Conservation (phyloP, 2,329 filamentous ascomycete genomes). For the Sporothrix pallida region DNA sequence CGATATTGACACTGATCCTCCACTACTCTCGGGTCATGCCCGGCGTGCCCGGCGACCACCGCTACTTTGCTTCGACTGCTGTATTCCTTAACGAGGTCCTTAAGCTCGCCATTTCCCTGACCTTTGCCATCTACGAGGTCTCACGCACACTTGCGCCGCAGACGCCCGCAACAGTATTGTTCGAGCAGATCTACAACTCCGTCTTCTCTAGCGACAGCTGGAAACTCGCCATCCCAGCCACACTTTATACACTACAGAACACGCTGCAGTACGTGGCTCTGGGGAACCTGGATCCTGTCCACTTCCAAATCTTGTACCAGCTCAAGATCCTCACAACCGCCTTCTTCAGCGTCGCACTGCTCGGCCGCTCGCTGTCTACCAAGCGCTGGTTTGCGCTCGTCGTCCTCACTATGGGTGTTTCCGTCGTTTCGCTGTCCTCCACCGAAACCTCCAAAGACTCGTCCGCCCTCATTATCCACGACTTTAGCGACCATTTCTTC, state of each 20-base stretch:
- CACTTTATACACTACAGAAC: conserved; percentile 89
- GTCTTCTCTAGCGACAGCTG: conserved; percentile 92
- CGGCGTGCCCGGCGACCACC: conserved; percentile 72
- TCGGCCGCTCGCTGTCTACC: conserved; percentile 71
- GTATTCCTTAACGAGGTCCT: conserved; percentile 93
- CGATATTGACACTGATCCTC: conserved; percentile 79
- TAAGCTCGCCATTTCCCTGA: conserved; percentile 85
- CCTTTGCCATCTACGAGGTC: conserved; percentile 85
- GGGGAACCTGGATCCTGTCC: conserved; percentile 87
- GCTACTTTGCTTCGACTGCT: conserved; percentile 92
- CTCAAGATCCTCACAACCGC: conserved; percentile 93
- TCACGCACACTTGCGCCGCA: conserved; percentile 78
- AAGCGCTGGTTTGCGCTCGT: conserved; percentile 83
- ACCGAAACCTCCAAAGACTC: conserved; percentile 54
- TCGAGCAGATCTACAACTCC: conserved; percentile 76
- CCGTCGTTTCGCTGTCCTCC: conserved; percentile 80
- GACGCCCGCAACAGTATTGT: conserved; percentile 78
- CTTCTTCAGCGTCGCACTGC: conserved; percentile 79
- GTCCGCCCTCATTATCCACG: conserved; percentile 63
- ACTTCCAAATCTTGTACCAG: conserved; percentile 93
- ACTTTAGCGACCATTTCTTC: conserved; percentile 71
- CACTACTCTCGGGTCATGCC: conserved; percentile 97
- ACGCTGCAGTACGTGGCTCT: conserved; percentile 92
- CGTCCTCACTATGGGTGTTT: conserved; percentile 80
- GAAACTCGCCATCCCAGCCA: conserved; percentile 89